Base-by-base conservation (phyloP, 176 grass and related monocot species). In the Typha latifolia region DNA sequence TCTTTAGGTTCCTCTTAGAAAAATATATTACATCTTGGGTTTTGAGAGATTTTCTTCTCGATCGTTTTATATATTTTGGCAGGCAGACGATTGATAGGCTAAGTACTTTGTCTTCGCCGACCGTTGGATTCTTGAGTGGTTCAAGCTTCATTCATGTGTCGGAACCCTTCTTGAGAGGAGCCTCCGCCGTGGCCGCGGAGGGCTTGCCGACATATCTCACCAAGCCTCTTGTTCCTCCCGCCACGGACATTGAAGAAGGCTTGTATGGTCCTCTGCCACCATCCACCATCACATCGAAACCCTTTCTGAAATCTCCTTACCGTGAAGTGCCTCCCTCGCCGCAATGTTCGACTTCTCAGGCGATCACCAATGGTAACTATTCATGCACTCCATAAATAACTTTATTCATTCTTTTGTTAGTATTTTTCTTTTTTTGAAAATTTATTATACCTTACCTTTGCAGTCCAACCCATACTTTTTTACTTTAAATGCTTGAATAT, bases 61-160 rank as follows among this genome's bases (percentile, higher is more conserved):
- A 14, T 70, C 14, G 5, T 5, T 8, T 14, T 48, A 9, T 62
- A 18, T 16, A 5, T 57, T 57, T 3, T 32, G 20, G 77, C 75
- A 87, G 90, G 77, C 79, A 83, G 32, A 86, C 85, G 32, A 86
- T 89, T 24, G 90, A 94, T 57, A 82, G 89, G 62, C 8, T 81
- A 61, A 85, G 67, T 63, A 70, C 5, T 5, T 72, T 94, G 24
- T 72, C 74, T 11, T 94, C 90, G n/a, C 90, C 85, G 49, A 77
- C 62, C 18, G 59, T 94, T 47, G 78, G 51, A 43, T 23, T 89
- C 63, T 52, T 89, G 66, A 50, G 75, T 31, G 82, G 78, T 14
- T 87, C 90, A 11, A 94, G 47, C 43, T 50, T 94, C 19, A 64
- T 24, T 23, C 55, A 10, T 10, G n/a, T 74, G 1, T 74, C 74